Evolutionary conservation across 257 asterid species (phyloP).

Genomic region (Solanum okadae): DNA sequence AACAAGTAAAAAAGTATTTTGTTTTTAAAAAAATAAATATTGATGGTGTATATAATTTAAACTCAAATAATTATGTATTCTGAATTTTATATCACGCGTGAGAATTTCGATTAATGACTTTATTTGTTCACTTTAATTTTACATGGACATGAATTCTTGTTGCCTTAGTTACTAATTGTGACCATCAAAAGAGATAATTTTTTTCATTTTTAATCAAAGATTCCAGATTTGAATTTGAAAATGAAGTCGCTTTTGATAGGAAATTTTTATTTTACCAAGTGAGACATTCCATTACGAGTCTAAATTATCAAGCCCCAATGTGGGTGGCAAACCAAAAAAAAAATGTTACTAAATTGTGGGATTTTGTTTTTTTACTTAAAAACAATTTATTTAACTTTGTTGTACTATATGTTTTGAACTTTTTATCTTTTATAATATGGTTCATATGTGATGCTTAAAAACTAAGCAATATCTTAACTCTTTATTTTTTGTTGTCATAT

Average conservation of each 20-base stretch:
- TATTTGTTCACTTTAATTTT: neutral
- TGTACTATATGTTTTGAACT: neutral
- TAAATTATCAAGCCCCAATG: neutral
- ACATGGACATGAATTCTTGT: neutral
- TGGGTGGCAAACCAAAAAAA: neutral
- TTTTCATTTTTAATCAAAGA: neutral
- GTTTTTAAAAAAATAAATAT: neutral
- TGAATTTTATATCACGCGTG: neutral
- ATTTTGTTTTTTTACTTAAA: neutral
- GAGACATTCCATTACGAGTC: neutral
- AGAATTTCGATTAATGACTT: neutral
- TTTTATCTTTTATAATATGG: neutral
- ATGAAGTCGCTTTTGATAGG: neutral
- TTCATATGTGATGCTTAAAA: neutral
- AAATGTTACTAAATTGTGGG: neutral
- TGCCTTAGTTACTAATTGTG: neutral
- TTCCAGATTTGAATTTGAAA: accelerated
- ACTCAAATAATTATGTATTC: neutral
- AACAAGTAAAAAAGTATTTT: neutral
- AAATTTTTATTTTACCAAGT: neutral
- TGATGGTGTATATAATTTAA: neutral
- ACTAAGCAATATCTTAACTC: neutral
- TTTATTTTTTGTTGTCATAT: neutral
- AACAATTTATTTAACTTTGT: neutral
- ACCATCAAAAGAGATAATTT: neutral